phyloP scores from a whole-genome alignment of 2,329 filamentous ascomycete species.

The Alternaria alternata region DNA sequence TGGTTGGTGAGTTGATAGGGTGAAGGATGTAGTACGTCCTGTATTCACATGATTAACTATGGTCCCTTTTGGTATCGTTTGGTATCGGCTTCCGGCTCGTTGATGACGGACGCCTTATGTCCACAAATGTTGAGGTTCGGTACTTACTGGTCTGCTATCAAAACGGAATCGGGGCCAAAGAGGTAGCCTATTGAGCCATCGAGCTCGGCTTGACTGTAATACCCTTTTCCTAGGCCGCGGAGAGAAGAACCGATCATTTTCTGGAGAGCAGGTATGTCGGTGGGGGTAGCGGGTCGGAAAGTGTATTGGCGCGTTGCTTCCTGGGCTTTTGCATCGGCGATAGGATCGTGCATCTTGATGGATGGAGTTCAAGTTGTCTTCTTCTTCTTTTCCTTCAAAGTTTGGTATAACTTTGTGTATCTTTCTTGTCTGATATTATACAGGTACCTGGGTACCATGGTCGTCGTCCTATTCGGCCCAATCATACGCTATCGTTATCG shows the following conservation, averaged over 20 bases:
- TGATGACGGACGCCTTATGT: constrained; percentile 13
- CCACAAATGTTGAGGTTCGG: background rate
- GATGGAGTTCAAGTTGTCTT: too few species aligned
- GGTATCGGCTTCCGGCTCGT: background rate
- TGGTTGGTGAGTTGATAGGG: constrained; percentile 25
- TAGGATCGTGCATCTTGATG: constrained; percentile 31
- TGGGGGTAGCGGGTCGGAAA: constrained; percentile 39
- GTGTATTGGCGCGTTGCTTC: constrained; percentile 43
- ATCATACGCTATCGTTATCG: background rate
- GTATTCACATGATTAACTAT: background rate
- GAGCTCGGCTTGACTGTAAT: constrained; percentile 45
- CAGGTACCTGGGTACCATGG: background rate
- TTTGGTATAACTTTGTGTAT: background rate
- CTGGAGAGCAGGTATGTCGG: constrained; percentile 43
- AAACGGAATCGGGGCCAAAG: constrained; percentile 47
- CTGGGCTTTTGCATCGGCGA: constrained; percentile 42
- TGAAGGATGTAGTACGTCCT: constrained; percentile 48
- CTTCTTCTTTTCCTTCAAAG: too few species aligned
- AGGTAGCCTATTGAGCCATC: constrained; percentile 49
- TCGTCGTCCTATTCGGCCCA: background rate
- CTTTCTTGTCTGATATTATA: background rate
- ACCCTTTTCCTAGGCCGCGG: constrained; percentile 33
- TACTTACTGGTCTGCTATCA: constrained; percentile 39
- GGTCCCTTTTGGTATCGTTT: background rate
- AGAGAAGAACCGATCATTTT: constrained; percentile 42